phyloP scores from a whole-genome alignment of 2,329 filamentous ascomycete species.

The Sarocladium kiliense region DNA sequence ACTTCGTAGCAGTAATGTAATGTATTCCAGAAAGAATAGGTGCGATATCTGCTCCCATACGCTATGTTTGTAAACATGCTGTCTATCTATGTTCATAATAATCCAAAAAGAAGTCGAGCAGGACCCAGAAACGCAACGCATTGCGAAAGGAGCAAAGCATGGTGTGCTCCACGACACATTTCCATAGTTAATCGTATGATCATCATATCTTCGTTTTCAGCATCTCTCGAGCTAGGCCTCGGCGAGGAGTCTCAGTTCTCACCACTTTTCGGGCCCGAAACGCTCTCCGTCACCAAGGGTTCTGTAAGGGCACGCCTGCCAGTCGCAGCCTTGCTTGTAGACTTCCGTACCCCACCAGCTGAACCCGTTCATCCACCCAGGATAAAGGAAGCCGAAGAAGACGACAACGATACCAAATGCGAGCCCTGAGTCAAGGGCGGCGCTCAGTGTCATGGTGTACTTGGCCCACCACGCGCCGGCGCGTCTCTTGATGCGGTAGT shows the following conservation, averaged over 20 bases:
- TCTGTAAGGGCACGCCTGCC: constrained; percentile 71
- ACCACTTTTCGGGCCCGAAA: constrained; percentile 64
- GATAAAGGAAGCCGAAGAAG: constrained; percentile 83
- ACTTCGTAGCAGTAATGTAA: background rate
- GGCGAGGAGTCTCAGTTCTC: constrained; percentile 12
- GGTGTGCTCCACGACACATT: background rate
- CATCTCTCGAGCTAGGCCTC: constrained; percentile 8
- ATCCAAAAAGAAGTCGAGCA: background rate
- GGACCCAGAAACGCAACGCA: too few relatives aligned
- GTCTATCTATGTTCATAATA: background rate
- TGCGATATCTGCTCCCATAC: background rate
- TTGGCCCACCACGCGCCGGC: constrained; percentile 80
- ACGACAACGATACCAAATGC: constrained; percentile 79
- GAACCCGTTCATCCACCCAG: constrained; percentile 67
- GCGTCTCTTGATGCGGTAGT: constrained; percentile 65
- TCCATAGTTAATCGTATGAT: background rate
- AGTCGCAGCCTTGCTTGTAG: constrained; percentile 80
- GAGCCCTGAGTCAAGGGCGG: constrained; percentile 75
- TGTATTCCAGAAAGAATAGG: background rate
- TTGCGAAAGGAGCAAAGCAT: background rate
- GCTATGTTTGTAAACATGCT: constrained; percentile 5
- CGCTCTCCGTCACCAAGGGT: constrained; percentile 55
- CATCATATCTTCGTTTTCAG: background rate
- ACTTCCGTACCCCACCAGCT: constrained; percentile 87
- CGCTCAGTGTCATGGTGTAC: constrained; percentile 84